Base-by-base conservation (phyloP, 2,329 filamentous ascomycete species). In the Diaporthe nobilis region DNA sequence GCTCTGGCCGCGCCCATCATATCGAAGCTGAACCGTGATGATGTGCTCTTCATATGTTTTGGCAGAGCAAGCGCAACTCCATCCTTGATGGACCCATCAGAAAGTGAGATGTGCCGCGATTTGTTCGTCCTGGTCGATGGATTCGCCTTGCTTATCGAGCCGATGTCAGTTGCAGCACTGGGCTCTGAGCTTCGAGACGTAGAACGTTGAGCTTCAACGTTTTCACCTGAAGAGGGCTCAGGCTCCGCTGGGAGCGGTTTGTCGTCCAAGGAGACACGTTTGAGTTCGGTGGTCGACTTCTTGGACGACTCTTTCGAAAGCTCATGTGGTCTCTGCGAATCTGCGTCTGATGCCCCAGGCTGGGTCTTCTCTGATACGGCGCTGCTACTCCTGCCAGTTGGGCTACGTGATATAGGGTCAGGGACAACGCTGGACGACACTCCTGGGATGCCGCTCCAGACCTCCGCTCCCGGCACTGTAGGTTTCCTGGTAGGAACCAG, bases 11-110 rank as follows among this genome's bases (percentile, higher is more conserved):
- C 91, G 7, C 92, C 93, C 22, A 92, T 90, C 87, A 95, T 94
- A 80, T 96, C 94, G 80, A 96, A 96, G 80, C 94, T 96, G 81
- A 96, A 96, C 20, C 94, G 88, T 0, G 93, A 95, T 0, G 94
- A 94, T 15, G 92, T 94, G 81, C 94, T 95, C 83, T 92, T 93
- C 91, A 93, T 93, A 77, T 93, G 91, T 76, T 85, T 89, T 3
- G 91, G 91, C 47, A 92, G 77, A 1, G 88, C 87, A 9, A 88
- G 89, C 2, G 87, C 70, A 5, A 78, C 82, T 1, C 85, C 83
- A 47, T 86, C 85, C 72, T 85, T 87, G 12, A 81, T 81, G 0
- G 89, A 90, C 17, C 85, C 81, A 5, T 86, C 86, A 0, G 89
- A 88, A 1, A 87, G 76, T n/a, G 89, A 92, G 4, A 87, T 81